Percentiles rank a stretch among this genome's conserved stretches.
Conservation (phyloP, 345 rosid species). For the Murraya koenigii region DNA sequence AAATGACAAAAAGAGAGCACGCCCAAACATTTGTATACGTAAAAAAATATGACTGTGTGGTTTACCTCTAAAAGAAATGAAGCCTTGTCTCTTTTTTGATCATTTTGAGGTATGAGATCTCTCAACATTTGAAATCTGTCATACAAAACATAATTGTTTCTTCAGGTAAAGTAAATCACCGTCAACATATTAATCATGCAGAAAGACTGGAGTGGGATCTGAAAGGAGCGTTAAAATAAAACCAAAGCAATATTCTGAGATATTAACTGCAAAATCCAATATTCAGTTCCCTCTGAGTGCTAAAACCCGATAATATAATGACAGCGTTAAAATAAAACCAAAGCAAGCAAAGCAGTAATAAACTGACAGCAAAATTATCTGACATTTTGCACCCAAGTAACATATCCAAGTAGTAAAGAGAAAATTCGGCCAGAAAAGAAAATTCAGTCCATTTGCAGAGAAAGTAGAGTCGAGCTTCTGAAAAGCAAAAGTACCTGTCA, state of each 20-base stretch:
- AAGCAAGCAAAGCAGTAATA: neutral
- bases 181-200: neutral
- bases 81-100: conserved; percentile 85
- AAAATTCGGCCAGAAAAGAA: neutral
- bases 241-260: too few species aligned
- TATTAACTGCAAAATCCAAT: neutral
- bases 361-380: neutral
- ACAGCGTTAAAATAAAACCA: neutral
- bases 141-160: conserved; percentile 11
- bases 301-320: neutral
- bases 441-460: neutral
- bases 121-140: conserved; percentile 82
- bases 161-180: conserved; percentile 1
- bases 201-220: neutral
- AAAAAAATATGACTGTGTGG: neutral
- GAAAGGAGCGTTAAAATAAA: too few species aligned
- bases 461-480: neutral
- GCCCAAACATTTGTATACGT: neutral
- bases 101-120: conserved; percentile 75
- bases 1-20: neutral
- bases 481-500: neutral
- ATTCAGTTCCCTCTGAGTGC: neutral
- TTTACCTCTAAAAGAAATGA: conserved; percentile 76
- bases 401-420: neutral
- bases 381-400: neutral